Conservation (phyloP, 2,329 filamentous ascomycete genomes). For the Phaeosphaeriaceae sp. region DNA sequence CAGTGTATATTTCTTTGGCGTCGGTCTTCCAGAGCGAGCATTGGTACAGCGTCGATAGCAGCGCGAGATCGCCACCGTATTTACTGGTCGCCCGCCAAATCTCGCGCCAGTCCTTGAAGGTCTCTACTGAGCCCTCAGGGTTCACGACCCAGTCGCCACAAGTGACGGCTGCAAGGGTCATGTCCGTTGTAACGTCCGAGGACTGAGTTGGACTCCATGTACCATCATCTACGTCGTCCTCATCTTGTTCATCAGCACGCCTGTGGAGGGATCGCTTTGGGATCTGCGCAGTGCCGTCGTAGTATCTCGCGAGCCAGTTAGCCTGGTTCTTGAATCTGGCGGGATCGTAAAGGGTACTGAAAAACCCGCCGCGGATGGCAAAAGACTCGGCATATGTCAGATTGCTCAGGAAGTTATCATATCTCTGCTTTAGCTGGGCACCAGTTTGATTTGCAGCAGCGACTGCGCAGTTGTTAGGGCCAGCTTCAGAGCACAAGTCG, state of each 20-base stretch:
- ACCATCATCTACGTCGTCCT: not conserved
- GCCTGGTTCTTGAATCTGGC: not conserved
- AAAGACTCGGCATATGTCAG: conserved; percentile 3
- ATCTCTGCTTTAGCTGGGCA: conserved; percentile 2
- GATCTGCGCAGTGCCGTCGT: not conserved
- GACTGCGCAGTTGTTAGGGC: conserved; percentile 25
- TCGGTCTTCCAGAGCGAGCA: conserved; percentile 15
- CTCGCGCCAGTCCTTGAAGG: conserved; percentile 3
- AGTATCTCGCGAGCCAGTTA: not conserved
- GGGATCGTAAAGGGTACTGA: not conserved
- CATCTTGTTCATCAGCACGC: not conserved
- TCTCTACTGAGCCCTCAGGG: conserved; percentile 1
- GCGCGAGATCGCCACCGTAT: conserved; percentile 4
- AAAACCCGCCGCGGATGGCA: not conserved
- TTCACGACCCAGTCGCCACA: conserved; percentile 4
- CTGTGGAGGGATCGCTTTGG: not conserved
- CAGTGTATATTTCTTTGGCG: conserved; percentile 13
- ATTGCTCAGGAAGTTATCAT: conserved; percentile 1
- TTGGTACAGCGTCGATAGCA: not conserved
- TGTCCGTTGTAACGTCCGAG: not conserved
- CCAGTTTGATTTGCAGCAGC: conserved; percentile 4
- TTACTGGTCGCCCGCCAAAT: conserved; percentile 5
- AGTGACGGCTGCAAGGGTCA: conserved; percentile 3
- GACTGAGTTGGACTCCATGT: not conserved
- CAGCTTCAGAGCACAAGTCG: conserved; percentile 60